Evolutionary conservation across 73 alveolate genomes (phyloP).

Genomic region (Symbiodinium natans): DNA sequence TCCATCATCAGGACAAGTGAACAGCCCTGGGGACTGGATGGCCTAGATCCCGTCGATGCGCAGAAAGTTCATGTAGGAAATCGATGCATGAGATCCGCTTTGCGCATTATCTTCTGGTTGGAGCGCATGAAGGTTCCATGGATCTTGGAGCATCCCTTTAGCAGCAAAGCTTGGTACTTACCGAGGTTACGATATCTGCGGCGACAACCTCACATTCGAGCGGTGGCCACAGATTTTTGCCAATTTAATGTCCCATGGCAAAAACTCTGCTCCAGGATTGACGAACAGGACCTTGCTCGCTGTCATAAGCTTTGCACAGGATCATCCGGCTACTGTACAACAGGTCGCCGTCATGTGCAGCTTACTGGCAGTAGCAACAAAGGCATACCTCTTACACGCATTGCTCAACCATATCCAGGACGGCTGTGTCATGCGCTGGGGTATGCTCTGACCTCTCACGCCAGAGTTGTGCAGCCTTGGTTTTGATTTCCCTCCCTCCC

Average conservation of each 20-base stretch:
- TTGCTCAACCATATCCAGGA: conserved; percentile 7
- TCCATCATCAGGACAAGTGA: not conserved
- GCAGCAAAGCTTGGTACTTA: not conserved
- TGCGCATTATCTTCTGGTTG: not conserved
- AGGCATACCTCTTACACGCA: not conserved
- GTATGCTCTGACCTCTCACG: not conserved
- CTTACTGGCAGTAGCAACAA: not conserved
- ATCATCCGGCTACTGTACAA: not conserved
- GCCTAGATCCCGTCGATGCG: not conserved
- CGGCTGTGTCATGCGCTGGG: not conserved
- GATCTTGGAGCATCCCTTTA: not conserved
- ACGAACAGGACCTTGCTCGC: not conserved
- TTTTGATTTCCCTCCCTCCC: not conserved
- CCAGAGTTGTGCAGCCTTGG: not conserved
- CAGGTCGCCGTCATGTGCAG: not conserved
- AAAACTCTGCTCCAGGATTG: not conserved
- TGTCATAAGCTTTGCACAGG: not conserved
- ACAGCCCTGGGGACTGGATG: not conserved
- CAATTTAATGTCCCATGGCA: not conserved
- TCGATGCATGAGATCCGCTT: not conserved
- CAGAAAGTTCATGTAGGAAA: not conserved
- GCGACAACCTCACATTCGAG: not conserved
- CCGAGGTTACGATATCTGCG: not conserved
- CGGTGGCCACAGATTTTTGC: not conserved
- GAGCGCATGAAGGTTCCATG: not conserved